phyloP scores from a whole-genome alignment of 306 rosid species.

The Carpinus viminea region DNA sequence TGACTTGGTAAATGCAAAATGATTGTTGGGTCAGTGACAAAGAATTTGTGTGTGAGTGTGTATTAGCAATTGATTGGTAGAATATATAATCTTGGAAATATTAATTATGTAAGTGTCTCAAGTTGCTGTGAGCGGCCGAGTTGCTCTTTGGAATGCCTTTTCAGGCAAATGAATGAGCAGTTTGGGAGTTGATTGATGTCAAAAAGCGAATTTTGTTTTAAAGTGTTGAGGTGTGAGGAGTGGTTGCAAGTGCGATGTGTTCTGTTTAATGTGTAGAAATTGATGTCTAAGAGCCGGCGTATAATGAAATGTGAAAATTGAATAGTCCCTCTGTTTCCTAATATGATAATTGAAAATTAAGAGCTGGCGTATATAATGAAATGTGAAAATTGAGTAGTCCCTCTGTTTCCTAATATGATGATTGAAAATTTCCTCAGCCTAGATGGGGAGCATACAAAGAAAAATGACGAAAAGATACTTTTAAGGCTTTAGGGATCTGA shows the following conservation, averaged over 20 bases:
- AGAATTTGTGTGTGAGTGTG: no score
- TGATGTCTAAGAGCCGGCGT: neutral
- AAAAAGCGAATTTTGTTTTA: neutral
- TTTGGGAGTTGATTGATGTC: neutral
- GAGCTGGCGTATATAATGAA: neutral
- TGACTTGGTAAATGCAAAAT: no score
- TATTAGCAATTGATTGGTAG: no score
- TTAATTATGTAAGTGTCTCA: neutral
- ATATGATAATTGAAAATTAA: neutral
- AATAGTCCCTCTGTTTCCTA: neutral
- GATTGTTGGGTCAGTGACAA: no score
- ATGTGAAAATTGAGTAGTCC: neutral
- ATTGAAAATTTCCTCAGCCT: neutral
- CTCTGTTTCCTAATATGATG: neutral
- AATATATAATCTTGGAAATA: no score
- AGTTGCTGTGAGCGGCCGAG: neutral
- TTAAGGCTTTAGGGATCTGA: neutral
- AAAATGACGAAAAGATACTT: neutral
- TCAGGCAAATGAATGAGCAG: neutral
- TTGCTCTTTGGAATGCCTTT: neutral
- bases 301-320: neutral
- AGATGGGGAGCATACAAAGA: neutral
- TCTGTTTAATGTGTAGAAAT: neutral
- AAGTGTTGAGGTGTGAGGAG: neutral
- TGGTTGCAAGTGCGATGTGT: neutral